A percentile compares a stretch with the other conserved stretches of the same genome.
Conservation (phyloP, 805 yeast genomes). For the Komagataella pastoris region DNA sequence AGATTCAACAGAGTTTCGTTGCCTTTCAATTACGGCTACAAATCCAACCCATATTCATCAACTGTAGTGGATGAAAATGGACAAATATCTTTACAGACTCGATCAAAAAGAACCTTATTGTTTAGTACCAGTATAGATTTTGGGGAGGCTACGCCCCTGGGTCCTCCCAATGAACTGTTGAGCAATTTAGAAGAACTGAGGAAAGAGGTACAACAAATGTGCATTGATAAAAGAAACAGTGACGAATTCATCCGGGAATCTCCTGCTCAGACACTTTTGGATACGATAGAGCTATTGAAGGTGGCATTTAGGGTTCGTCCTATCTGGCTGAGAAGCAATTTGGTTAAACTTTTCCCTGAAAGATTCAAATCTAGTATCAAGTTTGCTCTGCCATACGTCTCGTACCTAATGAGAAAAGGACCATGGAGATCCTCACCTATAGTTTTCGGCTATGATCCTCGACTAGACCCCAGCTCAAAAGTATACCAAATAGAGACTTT, state of each 20-base stretch:
- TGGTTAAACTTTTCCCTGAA: slow-evolving; percentile 40
- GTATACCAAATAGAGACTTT: slow-evolving; percentile 79
- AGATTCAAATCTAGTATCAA: slow-evolving; percentile 34
- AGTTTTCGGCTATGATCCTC: slow-evolving; percentile 69
- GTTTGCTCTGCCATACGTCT: slow-evolving; percentile 72
- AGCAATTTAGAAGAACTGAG: slow-evolving; percentile 25
- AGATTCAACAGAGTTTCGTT: slow-evolving; percentile 61
- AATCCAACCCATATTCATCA: slow-evolving; percentile 45
- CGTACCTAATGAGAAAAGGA: slow-evolving; percentile 75
- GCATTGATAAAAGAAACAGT: slow-evolving; percentile 16
- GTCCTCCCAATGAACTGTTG: slow-evolving; percentile 35
- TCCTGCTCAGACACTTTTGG: slow-evolving; percentile 20
- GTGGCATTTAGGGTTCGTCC: slow-evolving; percentile 58
- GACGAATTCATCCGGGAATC: slow-evolving; percentile 13
- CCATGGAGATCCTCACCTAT: slow-evolving; percentile 91
- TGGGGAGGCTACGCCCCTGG: slow-evolving; percentile 31
- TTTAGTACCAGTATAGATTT: slow-evolving; percentile 40
- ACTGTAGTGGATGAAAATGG: slow-evolving; percentile 44
- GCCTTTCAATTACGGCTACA: slow-evolving; percentile 69
- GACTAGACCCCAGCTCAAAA: slow-evolving; percentile 36
- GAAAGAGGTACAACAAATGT: slow-evolving; percentile 10
- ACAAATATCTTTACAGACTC: slow-evolving; percentile 29
- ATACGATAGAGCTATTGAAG: slow-evolving; percentile 28
- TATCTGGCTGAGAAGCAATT: slow-evolving; percentile 72
- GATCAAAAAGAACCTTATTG: slow-evolving; percentile 32